Evolutionary conservation across 306 rosid species (phyloP), one percentile per base, ranked within the genome.

Genomic region (Vicia faba): DNA sequence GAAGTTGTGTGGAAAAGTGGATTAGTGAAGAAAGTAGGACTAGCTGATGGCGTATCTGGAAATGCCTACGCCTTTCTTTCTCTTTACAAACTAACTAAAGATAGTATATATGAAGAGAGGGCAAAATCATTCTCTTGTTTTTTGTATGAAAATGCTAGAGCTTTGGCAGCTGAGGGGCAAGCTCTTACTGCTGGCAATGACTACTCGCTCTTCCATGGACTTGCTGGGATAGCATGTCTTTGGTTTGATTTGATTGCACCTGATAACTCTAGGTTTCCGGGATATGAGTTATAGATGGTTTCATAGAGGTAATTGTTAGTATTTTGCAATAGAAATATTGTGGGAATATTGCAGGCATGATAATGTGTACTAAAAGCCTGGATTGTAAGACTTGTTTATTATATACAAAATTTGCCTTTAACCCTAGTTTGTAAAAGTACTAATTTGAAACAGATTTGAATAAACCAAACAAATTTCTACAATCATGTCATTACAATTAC

Each of bases 1-100:
- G 98, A 92, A 76, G 98, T 87, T 1, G 96, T 92, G 54, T 92
- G 95, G 98, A 92, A 92, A 72, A 87, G 77, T 18, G 98, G 98
- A 53, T 70, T 92, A 66, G 85, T 84, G 70, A 84, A 89, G 81
- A 88, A 89, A 62, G 81, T 82, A 10, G 98, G 98, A 63, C 91
- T 92, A 18, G 96, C 89, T 0, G 98, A 92, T 66, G 98, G 98
- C 0, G 77, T 84, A 13, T 59, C 96, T 5, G 98, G 98, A 29
- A 92, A 92, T 18, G 96, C 95, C 12, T 92, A 92, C 1, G 81
- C 92, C 10, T 87, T 87, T 64, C 91, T 92, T 45, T 85, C 98
- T 43, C 91, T 89, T 28, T 80, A 78, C 44, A 73, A 85, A 13
- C 74, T 89, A 18, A 89, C 98, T 0, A 85, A 90, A 59, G 95